Base-by-base conservation (phyloP, 352 stramenopile genomes). In the Lagenidium giganteum region DNA sequence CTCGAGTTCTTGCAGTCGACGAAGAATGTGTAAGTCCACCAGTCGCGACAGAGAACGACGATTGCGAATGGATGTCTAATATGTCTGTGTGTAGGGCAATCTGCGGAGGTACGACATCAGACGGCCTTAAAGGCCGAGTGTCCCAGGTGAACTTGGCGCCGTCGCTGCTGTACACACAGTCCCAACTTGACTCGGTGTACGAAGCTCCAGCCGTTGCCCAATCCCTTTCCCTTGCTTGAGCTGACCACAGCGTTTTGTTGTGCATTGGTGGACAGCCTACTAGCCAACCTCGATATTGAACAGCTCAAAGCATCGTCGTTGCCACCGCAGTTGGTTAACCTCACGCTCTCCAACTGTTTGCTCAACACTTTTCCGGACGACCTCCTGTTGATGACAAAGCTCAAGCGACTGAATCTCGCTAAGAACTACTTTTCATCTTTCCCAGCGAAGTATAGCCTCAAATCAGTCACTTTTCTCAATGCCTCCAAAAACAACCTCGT, bases 331-430 rank as follows among this genome's bases (percentile, higher is more conserved):
- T 35, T 72, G 22, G 45, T 70, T 41, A 69, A 83, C 24, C 60
- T 87, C 8, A 75, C 66, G n/a, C 47, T 86, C 42, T 57, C 55
- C 25, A 86, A 86, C 51, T 86, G 73, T 40, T 46, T 71, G 21
- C 53, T 81, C 23, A 71, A 59, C 18, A 67, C 55, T 3, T 65
- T 78, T 53, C 73, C 73, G 8, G 67, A 64, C 11, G 73, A 86
- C 39, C 25, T 86, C 24, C 47, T 61, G 26, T 51, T 54, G 16
- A 81, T 86, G 65, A 61, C 57, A 11, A 53, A 56, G 20, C 72
- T 88, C 27, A 26, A 67, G 16, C 42, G 66, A 16, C 43, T 88
- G 72, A 63, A 86, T 39, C 59, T 86, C 22, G 70, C 58, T 8
- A 50, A 71, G 32, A 88, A 88, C 50, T 61, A 68, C 16, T 61